Conservation (phyloP, 2,329 filamentous ascomycete species). For the Chrysosporium queenslandicum region DNA sequence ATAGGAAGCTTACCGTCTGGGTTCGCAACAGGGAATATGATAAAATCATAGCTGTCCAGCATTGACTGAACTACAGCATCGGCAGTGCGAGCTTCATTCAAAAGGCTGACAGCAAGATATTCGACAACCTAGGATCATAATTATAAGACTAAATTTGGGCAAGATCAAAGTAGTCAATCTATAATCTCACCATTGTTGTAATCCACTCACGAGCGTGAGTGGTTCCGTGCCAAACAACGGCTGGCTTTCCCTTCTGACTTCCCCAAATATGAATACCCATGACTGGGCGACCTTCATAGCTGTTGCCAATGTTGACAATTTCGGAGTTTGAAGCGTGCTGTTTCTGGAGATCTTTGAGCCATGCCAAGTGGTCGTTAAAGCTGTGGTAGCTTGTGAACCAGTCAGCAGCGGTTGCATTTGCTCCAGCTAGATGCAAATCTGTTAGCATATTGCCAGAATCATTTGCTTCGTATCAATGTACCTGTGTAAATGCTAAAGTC, state of each 20-base stretch:
- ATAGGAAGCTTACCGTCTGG: conserved; percentile 49
- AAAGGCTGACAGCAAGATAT: conserved; percentile 44
- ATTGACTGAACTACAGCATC: conserved; percentile 35
- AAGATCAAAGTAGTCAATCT: neutral
- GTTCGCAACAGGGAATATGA: conserved; percentile 54
- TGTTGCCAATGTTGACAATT: conserved; percentile 43
- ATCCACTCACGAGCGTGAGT: conserved; percentile 55
- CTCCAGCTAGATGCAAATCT: conserved; percentile 16
- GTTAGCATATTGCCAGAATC: conserved; percentile 16
- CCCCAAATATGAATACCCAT: conserved; percentile 48
- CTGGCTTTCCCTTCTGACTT: conserved; percentile 40
- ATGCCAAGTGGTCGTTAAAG: conserved; percentile 45
- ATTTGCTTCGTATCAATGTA: conserved; percentile 28
- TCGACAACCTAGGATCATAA: conserved; percentile 27
- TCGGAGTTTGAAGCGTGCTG: conserved; percentile 40
- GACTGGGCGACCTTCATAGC: conserved; percentile 38
- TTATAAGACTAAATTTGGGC: neutral
- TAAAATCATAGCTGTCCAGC: conserved; percentile 56
- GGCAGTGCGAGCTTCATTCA: conserved; percentile 23
- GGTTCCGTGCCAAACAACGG: conserved; percentile 48
- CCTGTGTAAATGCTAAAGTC: conserved; percentile 19
- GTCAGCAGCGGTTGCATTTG: conserved; percentile 26
- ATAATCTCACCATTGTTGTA: conserved; percentile 38
- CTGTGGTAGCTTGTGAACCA: conserved; percentile 49
- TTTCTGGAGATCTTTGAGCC: conserved; percentile 39